Evolutionary conservation across 306 rosid genomes (phyloP).

Genomic region (Clitoria ternatea): DNA sequence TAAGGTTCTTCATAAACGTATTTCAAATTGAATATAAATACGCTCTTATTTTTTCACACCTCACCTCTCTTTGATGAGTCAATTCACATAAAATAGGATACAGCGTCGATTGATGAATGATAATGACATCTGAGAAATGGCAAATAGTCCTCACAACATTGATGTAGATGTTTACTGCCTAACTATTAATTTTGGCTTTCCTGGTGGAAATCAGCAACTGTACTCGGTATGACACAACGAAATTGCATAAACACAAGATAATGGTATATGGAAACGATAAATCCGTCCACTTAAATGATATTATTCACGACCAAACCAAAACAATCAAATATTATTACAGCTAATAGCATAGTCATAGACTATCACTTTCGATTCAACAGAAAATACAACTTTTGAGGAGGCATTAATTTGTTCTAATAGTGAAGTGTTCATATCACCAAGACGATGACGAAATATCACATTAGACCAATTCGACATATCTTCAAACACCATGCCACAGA

Average conservation of each 20-base stretch:
- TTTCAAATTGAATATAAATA: background rate
- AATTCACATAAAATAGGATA: background rate
- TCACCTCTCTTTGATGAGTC: background rate
- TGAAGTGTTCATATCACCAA: slow-evolving; percentile 50
- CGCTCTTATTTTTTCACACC: background rate
- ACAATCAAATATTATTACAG: background rate
- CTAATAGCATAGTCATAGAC: background rate
- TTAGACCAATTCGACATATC: background rate
- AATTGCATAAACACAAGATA: background rate
- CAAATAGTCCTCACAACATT: background rate
- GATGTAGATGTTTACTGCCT: background rate
- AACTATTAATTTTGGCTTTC: background rate
- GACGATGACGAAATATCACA: slow-evolving; percentile 54
- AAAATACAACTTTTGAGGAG: slow-evolving; percentile 1
- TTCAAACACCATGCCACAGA: slow-evolving; percentile 10
- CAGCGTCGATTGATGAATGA: background rate
- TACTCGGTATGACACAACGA: background rate
- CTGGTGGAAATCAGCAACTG: background rate
- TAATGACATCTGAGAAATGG: background rate
- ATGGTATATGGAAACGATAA: background rate
- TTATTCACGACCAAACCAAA: background rate
- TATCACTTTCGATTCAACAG: slow-evolving; percentile 7
- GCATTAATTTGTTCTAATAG: slow-evolving; percentile 4
- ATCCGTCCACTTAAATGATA: background rate
- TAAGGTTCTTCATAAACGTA: too few species aligned